Conservation (phyloP, 768 basidiomycete genomes). For the Trametopsis cervina region DNA sequence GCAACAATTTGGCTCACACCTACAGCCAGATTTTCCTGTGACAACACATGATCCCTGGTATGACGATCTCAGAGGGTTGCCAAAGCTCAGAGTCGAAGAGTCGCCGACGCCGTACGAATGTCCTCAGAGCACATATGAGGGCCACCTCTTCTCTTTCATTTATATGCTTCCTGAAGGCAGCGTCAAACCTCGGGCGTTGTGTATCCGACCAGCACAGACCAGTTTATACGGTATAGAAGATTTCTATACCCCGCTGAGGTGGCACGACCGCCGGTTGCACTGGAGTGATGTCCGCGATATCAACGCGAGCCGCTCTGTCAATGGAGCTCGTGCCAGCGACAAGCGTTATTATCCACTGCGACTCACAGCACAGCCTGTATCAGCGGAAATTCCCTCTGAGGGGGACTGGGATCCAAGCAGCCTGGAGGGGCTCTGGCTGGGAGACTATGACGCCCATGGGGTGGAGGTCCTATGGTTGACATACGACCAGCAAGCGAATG, state of each 20-base stretch:
- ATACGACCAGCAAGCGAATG: conserved; percentile 2
- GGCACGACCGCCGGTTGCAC: neutral
- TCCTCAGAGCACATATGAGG: neutral
- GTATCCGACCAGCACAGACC: conserved; percentile 7
- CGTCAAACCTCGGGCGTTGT: conserved; percentile 13
- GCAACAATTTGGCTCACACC: neutral
- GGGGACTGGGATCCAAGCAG: conserved; percentile 10
- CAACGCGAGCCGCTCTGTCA: conserved; percentile 8
- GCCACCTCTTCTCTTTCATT: neutral
- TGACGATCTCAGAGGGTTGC: conserved; percentile 10
- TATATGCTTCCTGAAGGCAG: neutral
- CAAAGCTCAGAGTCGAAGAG: conserved; percentile 4
- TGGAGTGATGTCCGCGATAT: conserved; percentile 1
- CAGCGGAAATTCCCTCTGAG: conserved; percentile 6
- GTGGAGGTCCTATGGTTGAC: conserved; percentile 18
- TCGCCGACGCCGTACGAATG: neutral
- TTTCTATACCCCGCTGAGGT: neutral
- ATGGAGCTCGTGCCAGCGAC: neutral
- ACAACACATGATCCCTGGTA: conserved; percentile 10
- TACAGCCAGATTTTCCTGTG: conserved; percentile 10
- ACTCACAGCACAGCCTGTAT: neutral
- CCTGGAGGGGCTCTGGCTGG: conserved; percentile 20
- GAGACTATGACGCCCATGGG: conserved; percentile 17
- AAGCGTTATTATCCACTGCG: conserved; percentile 16
- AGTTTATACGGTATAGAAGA: neutral